Percentiles rank a stretch among this genome's conserved stretches.
Conservation (phyloP, 192 early-diverging fungal genomes). For the Mortierella alpina region DNA sequence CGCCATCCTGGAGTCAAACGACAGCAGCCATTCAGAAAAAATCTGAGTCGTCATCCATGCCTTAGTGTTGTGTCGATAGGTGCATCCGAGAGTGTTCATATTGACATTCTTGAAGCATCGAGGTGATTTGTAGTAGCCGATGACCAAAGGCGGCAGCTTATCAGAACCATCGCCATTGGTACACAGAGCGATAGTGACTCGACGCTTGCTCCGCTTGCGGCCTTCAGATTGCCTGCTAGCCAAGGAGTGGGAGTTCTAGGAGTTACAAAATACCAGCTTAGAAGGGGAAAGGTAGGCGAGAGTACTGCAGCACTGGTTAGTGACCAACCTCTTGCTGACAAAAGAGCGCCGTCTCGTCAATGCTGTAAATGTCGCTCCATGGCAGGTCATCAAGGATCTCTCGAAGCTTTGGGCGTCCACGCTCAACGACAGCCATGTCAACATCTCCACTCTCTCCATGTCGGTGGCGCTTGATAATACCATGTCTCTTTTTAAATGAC, state of each 20-base stretch:
- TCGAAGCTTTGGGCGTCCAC: too few relatives aligned
- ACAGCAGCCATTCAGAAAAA: not conserved
- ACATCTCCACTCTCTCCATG: too few relatives aligned
- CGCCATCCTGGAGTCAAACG: not conserved
- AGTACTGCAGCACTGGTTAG: not conserved
- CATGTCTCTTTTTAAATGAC: too few relatives aligned
- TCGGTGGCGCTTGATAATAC: too few relatives aligned
- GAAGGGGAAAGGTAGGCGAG: not conserved
- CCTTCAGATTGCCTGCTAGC: not conserved
- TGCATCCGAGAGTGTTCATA: not conserved
- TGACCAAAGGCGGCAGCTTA: not conserved
- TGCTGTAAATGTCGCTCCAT: too few relatives aligned
- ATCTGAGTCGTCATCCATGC: not conserved
- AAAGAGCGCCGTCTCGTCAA: too few relatives aligned
- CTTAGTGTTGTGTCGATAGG: not conserved
- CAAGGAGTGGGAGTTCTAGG: not conserved
- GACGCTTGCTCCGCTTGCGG: not conserved
- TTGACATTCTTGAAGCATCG: constrained; percentile 1
- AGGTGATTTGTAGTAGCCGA: not conserved
- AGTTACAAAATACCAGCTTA: not conserved
- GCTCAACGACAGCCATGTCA: too few relatives aligned
- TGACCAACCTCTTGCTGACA: not conserved
- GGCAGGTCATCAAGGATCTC: too few relatives aligned
- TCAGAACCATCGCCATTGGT: constrained; percentile 9
- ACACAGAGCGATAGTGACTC: constrained; percentile 3